phyloP scores from a whole-genome alignment of 2,329 filamentous ascomycete species.

The Paraphaeosphaeria minitans region DNA sequence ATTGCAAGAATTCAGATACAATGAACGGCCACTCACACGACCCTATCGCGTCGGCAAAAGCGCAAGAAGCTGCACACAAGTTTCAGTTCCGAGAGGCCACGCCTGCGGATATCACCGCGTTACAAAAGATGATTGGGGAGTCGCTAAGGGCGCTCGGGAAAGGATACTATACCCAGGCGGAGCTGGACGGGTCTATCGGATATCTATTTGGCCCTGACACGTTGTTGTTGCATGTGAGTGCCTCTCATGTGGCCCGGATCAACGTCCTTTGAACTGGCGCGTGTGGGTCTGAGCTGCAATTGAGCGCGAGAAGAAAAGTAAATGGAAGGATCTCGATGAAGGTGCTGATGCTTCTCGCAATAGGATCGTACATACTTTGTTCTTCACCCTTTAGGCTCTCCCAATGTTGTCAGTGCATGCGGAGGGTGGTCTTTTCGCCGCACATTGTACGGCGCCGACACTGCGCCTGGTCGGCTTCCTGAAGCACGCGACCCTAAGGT shows the following conservation, averaged over 20 bases:
- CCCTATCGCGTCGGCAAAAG: conserved; percentile 38
- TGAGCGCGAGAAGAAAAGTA: not conserved
- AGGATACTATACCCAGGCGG: conserved; percentile 36
- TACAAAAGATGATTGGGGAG: conserved; percentile 35
- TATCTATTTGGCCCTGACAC: conserved; percentile 45
- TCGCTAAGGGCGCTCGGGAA: conserved; percentile 36
- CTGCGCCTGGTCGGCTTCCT: conserved; percentile 36
- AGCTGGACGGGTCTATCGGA: conserved; percentile 45
- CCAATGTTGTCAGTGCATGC: conserved; percentile 37
- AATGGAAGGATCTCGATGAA: not conserved
- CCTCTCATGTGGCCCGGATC: not conserved
- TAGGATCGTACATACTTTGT: conserved; percentile 40
- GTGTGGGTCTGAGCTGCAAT: too few species aligned
- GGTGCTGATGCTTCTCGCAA: not conserved
- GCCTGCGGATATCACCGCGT: conserved; percentile 35
- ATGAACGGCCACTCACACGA: conserved; percentile 21
- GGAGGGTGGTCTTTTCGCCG: conserved; percentile 45
- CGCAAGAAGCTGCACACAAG: conserved; percentile 40
- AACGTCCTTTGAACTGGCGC: not conserved
- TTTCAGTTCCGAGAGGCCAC: conserved; percentile 38
- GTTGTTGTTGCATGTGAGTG: conserved; percentile 33
- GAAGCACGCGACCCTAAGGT: conserved; percentile 32
- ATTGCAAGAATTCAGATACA: not conserved
- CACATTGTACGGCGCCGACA: conserved; percentile 43
- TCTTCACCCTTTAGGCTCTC: conserved; percentile 29